A percentile compares a stretch with the other conserved stretches of the same genome.
phyloP scores from a whole-genome alignment of 2,329 filamentous ascomycete species.

The Scopulariopsis brevicaulis region DNA sequence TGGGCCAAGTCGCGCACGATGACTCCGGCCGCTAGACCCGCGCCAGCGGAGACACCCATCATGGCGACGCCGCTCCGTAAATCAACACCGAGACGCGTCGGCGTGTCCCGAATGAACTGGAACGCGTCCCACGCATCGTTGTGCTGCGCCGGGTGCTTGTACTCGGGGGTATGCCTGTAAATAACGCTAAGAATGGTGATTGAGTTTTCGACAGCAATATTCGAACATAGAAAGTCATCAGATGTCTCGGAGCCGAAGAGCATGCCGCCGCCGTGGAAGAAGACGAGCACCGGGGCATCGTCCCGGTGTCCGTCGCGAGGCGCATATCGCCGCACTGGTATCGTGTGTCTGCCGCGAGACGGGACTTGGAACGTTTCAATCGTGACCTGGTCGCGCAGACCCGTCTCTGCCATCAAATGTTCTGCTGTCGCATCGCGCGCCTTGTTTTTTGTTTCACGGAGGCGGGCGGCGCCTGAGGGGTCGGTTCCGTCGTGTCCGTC shows the following conservation, averaged over 20 bases:
- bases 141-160: slow-evolving; percentile 31
- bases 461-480: background rate
- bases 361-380: slow-evolving; percentile 2
- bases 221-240: slow-evolving; percentile 33
- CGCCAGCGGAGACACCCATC: slow-evolving; percentile 33
- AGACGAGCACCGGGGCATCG: slow-evolving; percentile 13
- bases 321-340: slow-evolving; percentile 3
- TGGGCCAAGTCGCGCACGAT: slow-evolving; percentile 19
- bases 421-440: background rate
- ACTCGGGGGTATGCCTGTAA: slow-evolving; percentile 40
- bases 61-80: slow-evolving; percentile 21
- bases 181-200: slow-evolving; percentile 35
- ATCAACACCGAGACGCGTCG: slow-evolving; percentile 24
- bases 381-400: background rate
- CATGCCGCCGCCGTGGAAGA: slow-evolving; percentile 42
- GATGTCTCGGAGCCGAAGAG: slow-evolving; percentile 35
- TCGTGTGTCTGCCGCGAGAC: background rate
- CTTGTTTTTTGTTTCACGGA: background rate
- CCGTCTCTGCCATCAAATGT: background rate
- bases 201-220: slow-evolving; percentile 23
- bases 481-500: slow-evolving; percentile 5
- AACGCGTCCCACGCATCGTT: slow-evolving; percentile 38
- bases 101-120: slow-evolving; percentile 32
- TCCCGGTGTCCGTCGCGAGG: background rate
- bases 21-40: slow-evolving; percentile 21